These are phyloP conservation scores for Diplodia intermedia DNA, from an alignment of 2,329 filamentous ascomycete species.

Conservation along the genomic window DNA sequence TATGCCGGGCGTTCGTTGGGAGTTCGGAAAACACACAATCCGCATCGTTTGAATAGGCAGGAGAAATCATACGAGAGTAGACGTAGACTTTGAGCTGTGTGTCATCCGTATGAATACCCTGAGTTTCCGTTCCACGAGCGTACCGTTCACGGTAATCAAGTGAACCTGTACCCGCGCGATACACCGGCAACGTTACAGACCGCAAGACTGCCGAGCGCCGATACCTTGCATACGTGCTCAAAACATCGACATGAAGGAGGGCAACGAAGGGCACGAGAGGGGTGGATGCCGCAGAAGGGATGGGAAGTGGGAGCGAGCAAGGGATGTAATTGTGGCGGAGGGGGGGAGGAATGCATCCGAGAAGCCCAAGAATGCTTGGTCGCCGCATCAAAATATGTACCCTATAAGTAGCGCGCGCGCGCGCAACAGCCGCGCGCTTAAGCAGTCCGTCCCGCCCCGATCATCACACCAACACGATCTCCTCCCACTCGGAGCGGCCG, in stretches of 20 bases:
- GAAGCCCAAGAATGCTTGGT: too few relatives aligned
- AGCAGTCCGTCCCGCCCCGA: too few relatives aligned
- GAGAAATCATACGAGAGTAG: neutral
- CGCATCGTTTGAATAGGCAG: neutral
- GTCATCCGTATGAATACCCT: neutral
- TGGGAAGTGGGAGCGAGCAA: neutral
- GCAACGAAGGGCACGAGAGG: neutral
- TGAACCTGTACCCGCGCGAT: neutral
- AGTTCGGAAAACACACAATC: neutral
- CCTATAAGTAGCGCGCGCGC: too few relatives aligned
- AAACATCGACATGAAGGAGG: neutral
- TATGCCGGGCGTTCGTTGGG: neutral
- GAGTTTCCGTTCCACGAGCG: neutral
- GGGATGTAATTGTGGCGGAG: too few relatives aligned
- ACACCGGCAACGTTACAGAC: neutral
- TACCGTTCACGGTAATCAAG: neutral
- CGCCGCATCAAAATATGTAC: too few relatives aligned
- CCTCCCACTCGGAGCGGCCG: slow-evolving; percentile 37
- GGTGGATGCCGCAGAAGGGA: neutral
- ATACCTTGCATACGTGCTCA: neutral
- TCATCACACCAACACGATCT: slow-evolving; percentile 37
- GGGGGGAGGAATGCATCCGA: too few relatives aligned
- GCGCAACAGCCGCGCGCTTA: too few relatives aligned
- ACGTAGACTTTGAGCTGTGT: too few relatives aligned
- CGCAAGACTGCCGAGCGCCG: neutral